A percentile compares a stretch with the other conserved stretches of the same genome.
Conservation (phyloP, 2,329 filamentous ascomycete genomes). For the Penicillium sp. region DNA sequence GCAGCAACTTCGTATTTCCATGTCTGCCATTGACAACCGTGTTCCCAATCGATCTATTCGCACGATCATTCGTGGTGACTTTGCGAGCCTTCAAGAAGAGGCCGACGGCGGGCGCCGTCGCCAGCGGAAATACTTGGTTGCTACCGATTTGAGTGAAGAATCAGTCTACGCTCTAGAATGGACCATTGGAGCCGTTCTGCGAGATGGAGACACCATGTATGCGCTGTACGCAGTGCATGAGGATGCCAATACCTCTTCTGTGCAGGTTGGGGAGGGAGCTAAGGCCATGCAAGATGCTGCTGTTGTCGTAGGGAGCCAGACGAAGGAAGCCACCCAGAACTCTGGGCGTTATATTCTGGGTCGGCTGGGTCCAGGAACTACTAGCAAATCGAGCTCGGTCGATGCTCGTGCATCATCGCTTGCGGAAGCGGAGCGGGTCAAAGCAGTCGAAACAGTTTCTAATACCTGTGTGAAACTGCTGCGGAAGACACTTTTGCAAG, state of each 20-base stretch:
- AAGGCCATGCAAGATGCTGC: conserved; percentile 76
- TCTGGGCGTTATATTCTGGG: conserved; percentile 34
- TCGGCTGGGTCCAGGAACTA: conserved; percentile 38
- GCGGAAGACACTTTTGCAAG: conserved; percentile 87
- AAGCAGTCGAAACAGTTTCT: conserved; percentile 81
- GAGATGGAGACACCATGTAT: conserved; percentile 90
- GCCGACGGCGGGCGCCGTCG: conserved; percentile 76
- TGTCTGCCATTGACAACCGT: conserved; percentile 73
- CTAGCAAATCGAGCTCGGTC: conserved; percentile 47
- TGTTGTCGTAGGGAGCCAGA: conserved; percentile 61
- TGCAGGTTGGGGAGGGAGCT: conserved; percentile 68
- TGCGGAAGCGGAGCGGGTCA: conserved; percentile 75
- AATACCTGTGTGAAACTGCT: conserved; percentile 81
- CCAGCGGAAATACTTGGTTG: conserved; percentile 89
- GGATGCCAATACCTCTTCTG: conserved; percentile 54
- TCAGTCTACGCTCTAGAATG: conserved; percentile 94
- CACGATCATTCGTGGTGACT: conserved; percentile 89
- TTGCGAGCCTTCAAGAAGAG: conserved; percentile 68
- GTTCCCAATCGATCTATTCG: conserved; percentile 80
- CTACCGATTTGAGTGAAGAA: conserved; percentile 91
- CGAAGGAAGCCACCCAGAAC: conserved; percentile 57
- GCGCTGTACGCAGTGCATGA: conserved; percentile 94
- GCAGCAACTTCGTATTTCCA: conserved; percentile 77
- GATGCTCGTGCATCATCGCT: conserved; percentile 56
- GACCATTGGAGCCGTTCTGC: conserved; percentile 92